Percentiles rank a stretch among this genome's conserved stretches.
Evolutionary conservation across 192 early-diverging fungal genomes (phyloP).

Genomic region (Linnemannia exigua): DNA sequence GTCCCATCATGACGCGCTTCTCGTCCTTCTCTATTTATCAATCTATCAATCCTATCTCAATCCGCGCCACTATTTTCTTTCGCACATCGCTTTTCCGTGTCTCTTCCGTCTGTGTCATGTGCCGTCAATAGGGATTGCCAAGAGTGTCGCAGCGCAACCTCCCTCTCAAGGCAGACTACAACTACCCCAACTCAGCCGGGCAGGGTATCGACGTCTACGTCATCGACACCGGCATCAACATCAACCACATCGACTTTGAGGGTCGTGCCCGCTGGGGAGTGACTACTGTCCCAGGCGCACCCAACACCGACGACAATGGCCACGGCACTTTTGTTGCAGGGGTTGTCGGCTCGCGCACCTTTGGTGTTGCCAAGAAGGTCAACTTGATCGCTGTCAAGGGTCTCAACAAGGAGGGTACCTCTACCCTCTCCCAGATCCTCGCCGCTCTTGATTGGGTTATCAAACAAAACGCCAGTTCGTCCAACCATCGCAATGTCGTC

Average conservation of each 20-base stretch:
- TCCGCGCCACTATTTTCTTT: neutral
- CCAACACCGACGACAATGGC: slow-evolving; percentile 64
- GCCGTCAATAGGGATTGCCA: slow-evolving; percentile 62
- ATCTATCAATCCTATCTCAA: neutral
- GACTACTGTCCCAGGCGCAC: slow-evolving; percentile 45
- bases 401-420: slow-evolving; percentile 55
- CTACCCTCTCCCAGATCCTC: slow-evolving; percentile 56
- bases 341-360: slow-evolving; percentile 65
- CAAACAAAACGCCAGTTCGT: slow-evolving; percentile 24
- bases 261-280: slow-evolving; percentile 68
- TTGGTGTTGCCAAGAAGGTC: slow-evolving; percentile 84
- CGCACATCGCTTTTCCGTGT: neutral
- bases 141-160: slow-evolving; percentile 61
- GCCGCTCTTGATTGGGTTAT: slow-evolving; percentile 59
- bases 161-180: slow-evolving; percentile 61
- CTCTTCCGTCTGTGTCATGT: neutral
- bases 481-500: slow-evolving; percentile 30
- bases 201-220: slow-evolving; percentile 72
- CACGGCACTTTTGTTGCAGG: slow-evolving; percentile 72
- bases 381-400: slow-evolving; percentile 80
- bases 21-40: neutral
- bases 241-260: slow-evolving; percentile 65
- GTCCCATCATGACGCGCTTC: neutral
- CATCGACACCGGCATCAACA: slow-evolving; percentile 73
- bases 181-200: slow-evolving; percentile 73